These are phyloP conservation scores for carrot (Daucus carota) DNA, from an alignment of 129 eudicot species.

Conservation along the genomic window DH1_v3.0 NC_030386.2:36468501-36469000, in stretches of 20 bases:
- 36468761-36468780: neutral
- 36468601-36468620: slow-evolving; percentile 81
- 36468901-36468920: neutral
- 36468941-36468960: neutral
- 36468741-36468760: slow-evolving; percentile 1
- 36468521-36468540: neutral
- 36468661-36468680: slow-evolving; percentile 38
- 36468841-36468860: neutral
- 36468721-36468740: slow-evolving; percentile 25
- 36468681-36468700: slow-evolving; percentile 55
- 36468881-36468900: neutral
- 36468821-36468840: neutral
- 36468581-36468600: slow-evolving; percentile 37
- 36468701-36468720: slow-evolving; percentile 12
- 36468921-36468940: slow-evolving; percentile 1
- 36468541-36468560: neutral
- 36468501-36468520: neutral
- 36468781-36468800: neutral
- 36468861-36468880: neutral
- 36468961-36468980: slow-evolving; percentile 4
- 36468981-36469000: slow-evolving; percentile 11
- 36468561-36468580: neutral
- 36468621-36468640: slow-evolving; percentile 71
- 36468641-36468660: slow-evolving; percentile 69
- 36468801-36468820: neutral